Evolutionary conservation across 495 filamentous ascomycete genomes (phyloP).

Genomic region (Cercophora scortea): DNA sequence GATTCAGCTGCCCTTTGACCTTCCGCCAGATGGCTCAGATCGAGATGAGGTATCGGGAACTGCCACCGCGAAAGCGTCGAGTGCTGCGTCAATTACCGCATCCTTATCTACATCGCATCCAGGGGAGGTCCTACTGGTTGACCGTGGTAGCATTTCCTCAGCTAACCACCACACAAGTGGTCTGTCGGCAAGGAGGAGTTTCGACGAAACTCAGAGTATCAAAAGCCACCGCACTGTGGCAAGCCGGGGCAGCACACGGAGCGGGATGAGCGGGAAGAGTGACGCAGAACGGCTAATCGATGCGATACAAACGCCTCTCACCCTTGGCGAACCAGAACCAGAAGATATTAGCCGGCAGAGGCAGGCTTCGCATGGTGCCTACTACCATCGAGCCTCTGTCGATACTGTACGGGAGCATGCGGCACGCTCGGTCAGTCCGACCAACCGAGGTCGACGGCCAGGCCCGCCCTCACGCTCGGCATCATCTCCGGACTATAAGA

Average conservation of each 20-base stretch:
- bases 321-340: slow-evolving; percentile 32
- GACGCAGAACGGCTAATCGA: slow-evolving; percentile 71
- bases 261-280: slow-evolving; percentile 50
- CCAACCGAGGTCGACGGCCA: slow-evolving; percentile 4
- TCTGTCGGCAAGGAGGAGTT: slow-evolving; percentile 19
- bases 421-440: slow-evolving; percentile 12
- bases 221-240: slow-evolving; percentile 45
- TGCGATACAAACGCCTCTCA: slow-evolving; percentile 58
- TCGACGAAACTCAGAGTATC: slow-evolving; percentile 36
- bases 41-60: slow-evolving; percentile 8
- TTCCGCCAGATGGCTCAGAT: slow-evolving; percentile 41
- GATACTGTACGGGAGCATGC: neutral
- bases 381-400: slow-evolving; percentile 3
- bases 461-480: slow-evolving; percentile 3
- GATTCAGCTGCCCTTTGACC: slow-evolving; percentile 59
- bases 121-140: slow-evolving; percentile 53
- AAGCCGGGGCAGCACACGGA: slow-evolving; percentile 38
- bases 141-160: slow-evolving; percentile 25
- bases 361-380: slow-evolving; percentile 3
- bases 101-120: slow-evolving; percentile 23
- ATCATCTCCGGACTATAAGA: slow-evolving; percentile 3
- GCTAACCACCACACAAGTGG: slow-evolving; percentile 8
- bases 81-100: slow-evolving; percentile 19
- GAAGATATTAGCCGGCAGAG: slow-evolving; percentile 11
- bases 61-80: slow-evolving; percentile 7